Percentiles rank a stretch among this genome's conserved stretches.
Evolutionary conservation across 768 basidiomycete genomes (phyloP).

Genomic region (Xanthoconium purpureum): DNA sequence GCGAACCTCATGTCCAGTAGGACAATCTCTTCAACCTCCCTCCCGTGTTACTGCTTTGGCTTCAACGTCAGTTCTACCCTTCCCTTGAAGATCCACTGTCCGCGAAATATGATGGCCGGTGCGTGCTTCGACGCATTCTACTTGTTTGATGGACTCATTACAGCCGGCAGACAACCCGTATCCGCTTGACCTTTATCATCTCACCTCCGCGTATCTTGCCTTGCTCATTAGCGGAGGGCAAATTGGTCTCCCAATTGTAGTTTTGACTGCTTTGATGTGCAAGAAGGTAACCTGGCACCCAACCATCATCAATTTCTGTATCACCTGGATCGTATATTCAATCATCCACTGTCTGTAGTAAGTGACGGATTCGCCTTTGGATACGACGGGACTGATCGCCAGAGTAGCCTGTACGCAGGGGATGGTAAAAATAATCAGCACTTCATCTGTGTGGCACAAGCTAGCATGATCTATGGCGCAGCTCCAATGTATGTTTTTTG

Average conservation of each 20-base stretch:
- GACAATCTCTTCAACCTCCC: not conserved
- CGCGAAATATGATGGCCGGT: constrained; percentile 16
- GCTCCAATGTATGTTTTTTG: constrained; percentile 47
- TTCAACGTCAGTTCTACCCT: not conserved
- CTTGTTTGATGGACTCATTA: not conserved
- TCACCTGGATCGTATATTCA: constrained; percentile 56
- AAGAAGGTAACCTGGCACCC: constrained; percentile 46
- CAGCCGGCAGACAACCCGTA: constrained; percentile 3
- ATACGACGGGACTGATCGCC: constrained; percentile 8
- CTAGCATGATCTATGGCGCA: constrained; percentile 50
- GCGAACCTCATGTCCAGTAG: not conserved
- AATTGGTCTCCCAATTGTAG: constrained; percentile 46
- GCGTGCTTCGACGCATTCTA: not conserved
- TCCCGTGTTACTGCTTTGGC: not conserved
- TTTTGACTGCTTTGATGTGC: constrained; percentile 43
- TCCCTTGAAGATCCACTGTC: not conserved
- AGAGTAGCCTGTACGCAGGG: constrained; percentile 34
- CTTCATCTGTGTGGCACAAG: constrained; percentile 48
- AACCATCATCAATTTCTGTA: constrained; percentile 54
- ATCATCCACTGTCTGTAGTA: constrained; percentile 50
- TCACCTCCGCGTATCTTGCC: constrained; percentile 41
- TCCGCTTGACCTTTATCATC: constrained; percentile 24
- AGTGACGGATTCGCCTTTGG: constrained; percentile 22
- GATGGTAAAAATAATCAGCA: constrained; percentile 23
- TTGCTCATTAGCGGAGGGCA: constrained; percentile 54